Conservation (phyloP, 2,329 filamentous ascomycete genomes). For the Allantophomopsis lycopodina region DNA sequence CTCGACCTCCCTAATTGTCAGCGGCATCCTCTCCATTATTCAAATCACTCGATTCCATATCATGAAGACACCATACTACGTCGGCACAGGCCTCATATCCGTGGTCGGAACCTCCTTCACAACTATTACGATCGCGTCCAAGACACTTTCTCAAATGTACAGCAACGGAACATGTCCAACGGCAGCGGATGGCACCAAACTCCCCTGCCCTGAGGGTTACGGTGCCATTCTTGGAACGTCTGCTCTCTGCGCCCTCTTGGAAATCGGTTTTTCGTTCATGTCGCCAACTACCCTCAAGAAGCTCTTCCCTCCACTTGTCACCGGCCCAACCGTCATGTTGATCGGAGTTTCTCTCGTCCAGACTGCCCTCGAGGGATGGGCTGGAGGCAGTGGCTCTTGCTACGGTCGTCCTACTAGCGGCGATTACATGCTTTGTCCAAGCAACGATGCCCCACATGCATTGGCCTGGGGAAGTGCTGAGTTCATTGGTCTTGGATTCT, state of each 20-base stretch:
- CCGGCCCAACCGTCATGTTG: slow-evolving; percentile 56
- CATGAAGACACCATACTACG: slow-evolving; percentile 54
- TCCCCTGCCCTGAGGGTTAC: slow-evolving; percentile 66
- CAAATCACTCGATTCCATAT: slow-evolving; percentile 72
- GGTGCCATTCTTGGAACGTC: slow-evolving; percentile 62
- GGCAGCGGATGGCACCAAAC: slow-evolving; percentile 44
- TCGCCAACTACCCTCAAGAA: slow-evolving; percentile 54
- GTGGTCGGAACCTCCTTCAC: slow-evolving; percentile 71
- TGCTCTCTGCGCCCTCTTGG: slow-evolving; percentile 50
- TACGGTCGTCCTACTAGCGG: slow-evolving; percentile 28
- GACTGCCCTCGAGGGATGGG: slow-evolving; percentile 65
- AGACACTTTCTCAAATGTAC: slow-evolving; percentile 68
- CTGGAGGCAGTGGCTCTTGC: slow-evolving; percentile 55
- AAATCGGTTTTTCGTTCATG: slow-evolving; percentile 63
- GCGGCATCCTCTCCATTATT: slow-evolving; percentile 58
- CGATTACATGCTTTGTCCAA: slow-evolving; percentile 52
- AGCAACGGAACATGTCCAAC: slow-evolving; percentile 49
- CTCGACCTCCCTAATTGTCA: slow-evolving; percentile 66
- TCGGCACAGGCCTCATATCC: slow-evolving; percentile 69
- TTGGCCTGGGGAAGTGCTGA: slow-evolving; percentile 69
- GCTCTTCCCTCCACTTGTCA: slow-evolving; percentile 70
- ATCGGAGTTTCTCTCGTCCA: slow-evolving; percentile 64
- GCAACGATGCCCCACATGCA: slow-evolving; percentile 53
- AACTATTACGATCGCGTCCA: slow-evolving; percentile 59
- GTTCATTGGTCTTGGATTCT: slow-evolving; percentile 68